phyloP scores from a whole-genome alignment of 331 rosid species.

The Saraca asoca region DNA sequence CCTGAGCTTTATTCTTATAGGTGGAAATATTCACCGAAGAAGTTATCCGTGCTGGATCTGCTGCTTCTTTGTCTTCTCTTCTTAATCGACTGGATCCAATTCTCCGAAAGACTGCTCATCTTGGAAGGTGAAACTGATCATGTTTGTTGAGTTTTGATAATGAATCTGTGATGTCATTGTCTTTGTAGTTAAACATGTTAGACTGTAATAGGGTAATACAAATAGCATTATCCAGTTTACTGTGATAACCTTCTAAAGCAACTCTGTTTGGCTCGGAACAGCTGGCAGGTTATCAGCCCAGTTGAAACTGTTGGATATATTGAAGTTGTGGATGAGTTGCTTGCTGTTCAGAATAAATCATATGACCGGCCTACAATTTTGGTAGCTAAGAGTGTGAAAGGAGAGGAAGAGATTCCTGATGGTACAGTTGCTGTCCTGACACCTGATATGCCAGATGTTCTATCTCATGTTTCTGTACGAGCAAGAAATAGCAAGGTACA shows the following conservation, averaged over 20 bases:
- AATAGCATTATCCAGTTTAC: conserved; percentile 16
- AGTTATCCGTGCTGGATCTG: conserved; percentile 96
- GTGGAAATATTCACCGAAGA: conserved; percentile 96
- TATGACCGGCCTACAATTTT: conserved; percentile 84
- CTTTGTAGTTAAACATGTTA: conserved; percentile 1
- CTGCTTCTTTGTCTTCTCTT: conserved; percentile 88
- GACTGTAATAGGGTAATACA: conserved; percentile 3
- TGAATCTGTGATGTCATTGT: conserved; percentile 23
- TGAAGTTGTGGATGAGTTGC: conserved; percentile 86
- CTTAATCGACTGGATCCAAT: conserved; percentile 90
- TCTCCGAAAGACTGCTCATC: conserved; percentile 86
- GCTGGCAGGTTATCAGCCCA: conserved; percentile 99
- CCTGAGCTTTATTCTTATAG: conserved; percentile 55
- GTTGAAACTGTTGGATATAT: conserved; percentile 83
- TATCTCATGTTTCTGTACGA: conserved; percentile 98
- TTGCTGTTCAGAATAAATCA: conserved; percentile 81
- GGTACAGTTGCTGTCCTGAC: conserved; percentile 96
- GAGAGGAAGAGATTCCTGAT: conserved; percentile 99
- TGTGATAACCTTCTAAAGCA: conserved; percentile 40
- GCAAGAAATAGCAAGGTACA: conserved; percentile 95
- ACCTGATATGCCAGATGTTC: conserved; percentile 98
- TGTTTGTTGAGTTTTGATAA: conserved; percentile 15
- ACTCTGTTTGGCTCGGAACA: conserved; percentile 50
- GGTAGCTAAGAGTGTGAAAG: conserved; percentile 83
- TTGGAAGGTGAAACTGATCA: conserved; percentile 73